Conservation (phyloP, 306 rosid genomes). For the Begonia loranthoides region DNA sequence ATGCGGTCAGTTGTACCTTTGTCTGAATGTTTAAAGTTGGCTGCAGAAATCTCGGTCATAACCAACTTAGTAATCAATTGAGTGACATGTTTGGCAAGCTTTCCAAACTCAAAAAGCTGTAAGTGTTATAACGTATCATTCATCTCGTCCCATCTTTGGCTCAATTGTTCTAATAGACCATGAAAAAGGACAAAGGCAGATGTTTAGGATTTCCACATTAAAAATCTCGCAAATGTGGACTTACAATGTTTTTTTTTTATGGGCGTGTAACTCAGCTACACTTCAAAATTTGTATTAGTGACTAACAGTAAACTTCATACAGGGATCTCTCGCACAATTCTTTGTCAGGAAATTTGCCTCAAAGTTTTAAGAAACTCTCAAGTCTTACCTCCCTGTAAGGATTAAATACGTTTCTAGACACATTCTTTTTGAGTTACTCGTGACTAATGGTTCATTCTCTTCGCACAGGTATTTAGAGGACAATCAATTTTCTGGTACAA, state of each 20-base stretch:
- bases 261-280: not conserved
- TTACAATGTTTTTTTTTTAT: too few relatives aligned
- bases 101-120: constrained; percentile 55
- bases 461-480: constrained; percentile 55
- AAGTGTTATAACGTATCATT: constrained; percentile 16
- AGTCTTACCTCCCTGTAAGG: constrained; percentile 65
- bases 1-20: constrained; percentile 1
- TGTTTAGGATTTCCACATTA: not conserved
- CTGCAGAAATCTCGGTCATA: constrained; percentile 68
- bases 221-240: too few relatives aligned
- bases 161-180: not conserved
- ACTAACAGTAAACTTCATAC: constrained; percentile 14
- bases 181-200: not conserved
- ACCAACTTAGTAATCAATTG: constrained; percentile 61
- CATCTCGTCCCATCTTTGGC: not conserved
- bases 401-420: not conserved
- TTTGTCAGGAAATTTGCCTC: constrained; percentile 73
- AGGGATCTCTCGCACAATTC: constrained; percentile 81
- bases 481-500: constrained; percentile 60
- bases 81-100: constrained; percentile 58
- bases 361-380: constrained; percentile 49
- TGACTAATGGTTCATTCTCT: constrained; percentile 12
- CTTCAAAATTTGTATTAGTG: not conserved
- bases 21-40: constrained; percentile 14
- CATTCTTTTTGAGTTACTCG: constrained; percentile 2